Percentiles rank a stretch among this genome's conserved stretches.
phyloP scores from a whole-genome alignment of 176 grass and related monocot genomes.

The Panicum miliaceum region DNA sequence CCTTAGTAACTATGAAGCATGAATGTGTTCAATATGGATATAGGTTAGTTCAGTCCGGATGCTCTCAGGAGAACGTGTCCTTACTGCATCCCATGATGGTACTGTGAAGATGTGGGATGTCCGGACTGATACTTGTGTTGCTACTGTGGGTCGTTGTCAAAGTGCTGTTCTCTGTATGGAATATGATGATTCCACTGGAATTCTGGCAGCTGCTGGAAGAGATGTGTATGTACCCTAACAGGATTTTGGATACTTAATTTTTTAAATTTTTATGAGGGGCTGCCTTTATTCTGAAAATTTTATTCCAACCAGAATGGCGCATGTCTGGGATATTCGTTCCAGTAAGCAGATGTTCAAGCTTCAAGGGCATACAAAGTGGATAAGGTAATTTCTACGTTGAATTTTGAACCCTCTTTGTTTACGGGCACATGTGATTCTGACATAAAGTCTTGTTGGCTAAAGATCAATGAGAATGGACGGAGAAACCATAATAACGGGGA shows the following conservation, averaged over 20 bases:
- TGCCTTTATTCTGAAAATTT: slow-evolving; percentile 39
- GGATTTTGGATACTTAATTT: slow-evolving; percentile 33
- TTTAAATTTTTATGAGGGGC: slow-evolving; percentile 24
- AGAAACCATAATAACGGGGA: slow-evolving; percentile 93
- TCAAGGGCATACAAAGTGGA: slow-evolving; percentile 98
- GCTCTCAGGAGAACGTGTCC: slow-evolving; percentile 98
- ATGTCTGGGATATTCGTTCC: slow-evolving; percentile 98
- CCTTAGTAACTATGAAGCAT: slow-evolving; percentile 41
- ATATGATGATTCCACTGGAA: slow-evolving; percentile 93
- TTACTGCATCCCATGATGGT: slow-evolving; percentile 93
- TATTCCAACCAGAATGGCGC: slow-evolving; percentile 63
- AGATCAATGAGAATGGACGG: slow-evolving; percentile 94
- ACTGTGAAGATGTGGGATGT: slow-evolving; percentile 99
- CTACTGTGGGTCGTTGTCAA: slow-evolving; percentile 91
- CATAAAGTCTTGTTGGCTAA: slow-evolving; percentile 32
- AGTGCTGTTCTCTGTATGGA: slow-evolving; percentile 96
- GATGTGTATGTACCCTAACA: slow-evolving; percentile 74
- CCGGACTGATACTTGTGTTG: slow-evolving; percentile 97
- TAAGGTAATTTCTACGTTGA: slow-evolving; percentile 61
- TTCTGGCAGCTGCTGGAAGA: slow-evolving; percentile 90
- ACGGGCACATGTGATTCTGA: neutral
- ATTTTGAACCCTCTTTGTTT: slow-evolving; percentile 7
- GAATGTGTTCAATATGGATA: slow-evolving; percentile 32
- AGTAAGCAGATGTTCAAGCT: slow-evolving; percentile 93
- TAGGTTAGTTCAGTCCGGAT: slow-evolving; percentile 96